Evolutionary conservation across 2,329 filamentous ascomycete species (phyloP), one percentile per base, ranked within the genome.

Genomic region (Fusarium sp.): DNA sequence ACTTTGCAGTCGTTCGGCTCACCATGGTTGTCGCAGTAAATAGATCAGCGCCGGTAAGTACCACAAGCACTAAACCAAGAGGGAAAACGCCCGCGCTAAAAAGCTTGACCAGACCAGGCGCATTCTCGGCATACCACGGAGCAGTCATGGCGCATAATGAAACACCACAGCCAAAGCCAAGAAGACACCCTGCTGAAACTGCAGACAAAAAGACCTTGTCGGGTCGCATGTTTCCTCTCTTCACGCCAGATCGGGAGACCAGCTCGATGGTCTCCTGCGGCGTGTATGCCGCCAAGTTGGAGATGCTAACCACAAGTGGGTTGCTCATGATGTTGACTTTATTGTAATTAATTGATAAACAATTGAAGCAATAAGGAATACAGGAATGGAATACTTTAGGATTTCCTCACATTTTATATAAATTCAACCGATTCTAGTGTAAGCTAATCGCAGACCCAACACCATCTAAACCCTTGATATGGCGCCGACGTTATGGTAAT

Each of bases 171-270:
- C 71, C 71, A 31, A 74, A 74, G 12, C 66, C 66, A 11, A 74
- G 63, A 1, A 74, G 68, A 58, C 71, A 74, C 0, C 71, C 71
- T 4, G 59, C 71, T 10, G 66, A 74, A 18, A 74, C 59, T 0
- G 58, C 71, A 31, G 71, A 74, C 8, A 74, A 31, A 11, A 74
- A 72, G n/a, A 74, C 37, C 55, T 74, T 74, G 23, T 74, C 69
- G 1, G 58, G 45, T 4, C 67, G 63, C 54, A 56, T 60, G 26
- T 72, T 54, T 11, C 69, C 71, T 48, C 62, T 65, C 7, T 65
- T 72, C 5, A 74, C 63, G 2, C 71, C 69, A 19, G 58, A 59
- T 16, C 69, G 71, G 19, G 66, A 74, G 25, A 74, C 60, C 28
- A 72, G 67, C 51, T 74, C 62, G 1, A 62, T 67, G 12, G 71